phyloP scores from a whole-genome alignment of 768 basidiomycete genomes.

The Hericium alpestre region DNA sequence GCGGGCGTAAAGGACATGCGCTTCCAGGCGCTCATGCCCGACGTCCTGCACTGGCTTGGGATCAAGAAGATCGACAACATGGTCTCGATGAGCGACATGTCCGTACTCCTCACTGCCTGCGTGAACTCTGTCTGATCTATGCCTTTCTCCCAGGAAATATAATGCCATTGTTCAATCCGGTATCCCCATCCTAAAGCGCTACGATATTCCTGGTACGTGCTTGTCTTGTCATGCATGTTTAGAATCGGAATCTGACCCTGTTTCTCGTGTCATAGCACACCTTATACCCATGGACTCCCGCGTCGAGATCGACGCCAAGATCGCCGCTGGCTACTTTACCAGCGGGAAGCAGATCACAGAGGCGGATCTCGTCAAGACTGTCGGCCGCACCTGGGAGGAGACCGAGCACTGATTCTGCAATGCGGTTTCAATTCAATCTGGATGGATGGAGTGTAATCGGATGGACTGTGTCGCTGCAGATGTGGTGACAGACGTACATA shows the following conservation, averaged over 20 bases:
- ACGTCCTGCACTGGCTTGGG: conserved; percentile 91
- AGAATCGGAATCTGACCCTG: neutral
- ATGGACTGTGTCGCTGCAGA: too few relatives aligned
- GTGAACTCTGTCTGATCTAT: neutral
- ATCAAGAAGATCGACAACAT: conserved; percentile 83
- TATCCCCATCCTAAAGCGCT: conserved; percentile 69
- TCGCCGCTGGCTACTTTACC: conserved; percentile 87
- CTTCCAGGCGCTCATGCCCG: conserved; percentile 94
- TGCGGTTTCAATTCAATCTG: too few relatives aligned
- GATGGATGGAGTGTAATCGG: too few relatives aligned
- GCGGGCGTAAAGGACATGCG: conserved; percentile 95
- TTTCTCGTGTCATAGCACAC: conserved; percentile 37
- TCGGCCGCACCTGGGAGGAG: conserved; percentile 86
- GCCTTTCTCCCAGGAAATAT: conserved; percentile 60
- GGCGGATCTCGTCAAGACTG: conserved; percentile 75
- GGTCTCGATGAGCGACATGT: conserved; percentile 88
- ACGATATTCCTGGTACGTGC: conserved; percentile 71
- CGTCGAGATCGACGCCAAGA: conserved; percentile 96
- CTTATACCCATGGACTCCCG: conserved; percentile 83
- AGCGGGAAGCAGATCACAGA: conserved; percentile 67
- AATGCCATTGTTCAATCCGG: conserved; percentile 86
- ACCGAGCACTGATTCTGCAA: conserved; percentile 50
- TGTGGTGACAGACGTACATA: too few relatives aligned
- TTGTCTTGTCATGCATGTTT: neutral
- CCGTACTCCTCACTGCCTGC: conserved; percentile 11